Base-by-base conservation (phyloP, 805 yeast genomes). In the Monosporozyma yasuniensis region DNA sequence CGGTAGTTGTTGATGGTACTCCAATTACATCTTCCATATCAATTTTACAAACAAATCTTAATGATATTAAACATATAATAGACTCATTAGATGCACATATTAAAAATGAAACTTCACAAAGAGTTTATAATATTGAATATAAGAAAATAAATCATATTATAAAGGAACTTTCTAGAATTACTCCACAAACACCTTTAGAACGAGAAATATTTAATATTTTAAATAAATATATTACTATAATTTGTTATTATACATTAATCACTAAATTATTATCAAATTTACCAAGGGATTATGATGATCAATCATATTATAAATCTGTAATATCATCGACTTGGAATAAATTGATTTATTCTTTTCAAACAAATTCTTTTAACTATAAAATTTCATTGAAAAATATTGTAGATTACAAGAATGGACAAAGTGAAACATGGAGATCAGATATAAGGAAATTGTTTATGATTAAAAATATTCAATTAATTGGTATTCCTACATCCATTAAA, bases 261-360 rank as follows among this genome's bases (percentile, higher is more conserved):
- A 56, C 54, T 22, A 55, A 54, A 14, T 53, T 56, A 2, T 45
- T 63, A 10, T 43, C 47, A 11, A 47, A 42, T 25, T 42, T 63
- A 18, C 60, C 61, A 6, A 32, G 22, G n/a, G 49, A 54, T 3
- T 51, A 54, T n/a, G 61, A 56, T n/a, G 53, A 57, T 3, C 53
- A 50, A n/a, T 23, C 44, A 11, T 63, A 61, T 51, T 63, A 50
- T 48, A 49, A 55, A 14, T 47, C 51, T 1, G 49, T 58, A 6
- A 27, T 46, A 6, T 46, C 43, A 38, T 54, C 64, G n/a, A 49
- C 46, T 8, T 32, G 46, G 9, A 55, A 54, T 44, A 55, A 59
- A n/a, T 25, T 56, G 4, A 47, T 58, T 2, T 61, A 61, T 47
- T 51, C 55, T 2, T 35, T 63, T 23, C 67, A 63, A 47, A 55